Base-by-base conservation (phyloP, 225 moss, liverwort and hornwort species). In the Physcomitrellopsis africana region DNA sequence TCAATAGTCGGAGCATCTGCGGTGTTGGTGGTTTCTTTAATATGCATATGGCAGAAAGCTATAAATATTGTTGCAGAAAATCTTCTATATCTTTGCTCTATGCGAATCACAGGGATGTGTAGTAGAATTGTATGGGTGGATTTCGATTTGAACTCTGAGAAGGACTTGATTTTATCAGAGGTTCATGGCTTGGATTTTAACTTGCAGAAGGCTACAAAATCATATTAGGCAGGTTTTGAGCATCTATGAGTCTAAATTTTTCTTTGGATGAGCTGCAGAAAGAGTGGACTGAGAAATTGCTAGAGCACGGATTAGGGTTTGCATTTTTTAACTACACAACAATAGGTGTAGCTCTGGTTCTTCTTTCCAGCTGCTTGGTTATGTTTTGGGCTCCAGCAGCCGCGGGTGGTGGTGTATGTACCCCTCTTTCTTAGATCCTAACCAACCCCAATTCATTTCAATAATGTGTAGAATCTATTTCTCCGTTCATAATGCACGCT, bases 341-440 rank as follows among this genome's bases (percentile, higher is more conserved):
- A 10, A 70, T 91, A 65, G 95, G 91, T 46, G 68, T 92, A 19
- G 51, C 81, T 62, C 86, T 95, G 59, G 92, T 95, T 53, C 61
- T 83, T 63, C 73, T 95, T 10, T 89, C 95, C 15, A 95, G 90
- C 72, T 89, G 85, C 83, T 74, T 95, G 72, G 91, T 92, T 44
- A 83, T 95, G 12, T 91, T 83, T 69, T 92, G 91, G 89, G 90
- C 95, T 60, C 92, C 89, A 66, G 87, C 86, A 58, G 91, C 92
- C 65, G 92, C 91, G 10, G 95, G 95, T 86, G 95, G 95, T 81
- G 95, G 95, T 83, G 92, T 92, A 84, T 61, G 88, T 65, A 47
- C 17, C 19, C 29, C 56, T 76, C 27, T 27, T n/a, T 44, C 65
- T 72, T 43, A 26, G 11, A 68, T 57, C 45, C 29, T 76, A 32